phyloP scores from a whole-genome alignment of 1,139 yeast genomes.

The Kluyveromyces sp. region DNA sequence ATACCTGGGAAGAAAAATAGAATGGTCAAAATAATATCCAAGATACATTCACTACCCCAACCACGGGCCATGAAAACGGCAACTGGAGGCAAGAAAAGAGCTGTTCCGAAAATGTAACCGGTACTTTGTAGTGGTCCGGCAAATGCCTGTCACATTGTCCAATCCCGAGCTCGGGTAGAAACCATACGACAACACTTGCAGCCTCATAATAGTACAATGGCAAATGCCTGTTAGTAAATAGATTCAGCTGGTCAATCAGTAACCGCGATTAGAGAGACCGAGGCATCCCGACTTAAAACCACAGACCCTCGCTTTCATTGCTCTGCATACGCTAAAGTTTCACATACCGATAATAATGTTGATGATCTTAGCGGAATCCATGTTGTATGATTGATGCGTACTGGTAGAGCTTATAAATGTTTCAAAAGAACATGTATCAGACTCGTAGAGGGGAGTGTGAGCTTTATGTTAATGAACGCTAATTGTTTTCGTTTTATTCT shows the following conservation, averaged over 20 bases:
- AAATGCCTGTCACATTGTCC: no score
- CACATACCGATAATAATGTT: constrained; percentile 35
- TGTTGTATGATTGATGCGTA: constrained; percentile 10
- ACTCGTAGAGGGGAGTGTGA: not conserved
- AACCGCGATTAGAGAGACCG: no score
- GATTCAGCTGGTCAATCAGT: no score
- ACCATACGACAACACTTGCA: no score
- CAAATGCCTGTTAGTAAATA: no score
- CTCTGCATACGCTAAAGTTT: no score
- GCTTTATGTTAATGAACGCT: no score
- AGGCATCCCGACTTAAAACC: no score
- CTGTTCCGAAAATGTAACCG: constrained; percentile 34
- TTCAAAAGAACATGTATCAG: not conserved
- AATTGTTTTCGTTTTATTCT: constrained; percentile 12
- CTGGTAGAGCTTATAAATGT: not conserved
- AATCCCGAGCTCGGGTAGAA: no score
- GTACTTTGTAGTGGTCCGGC: no score
- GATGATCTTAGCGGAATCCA: constrained; percentile 34
- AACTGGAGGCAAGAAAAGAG: constrained; percentile 61
- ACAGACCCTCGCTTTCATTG: no score
- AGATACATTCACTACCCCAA: constrained; percentile 51
- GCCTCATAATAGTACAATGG: no score
- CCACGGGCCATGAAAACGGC: constrained; percentile 66
- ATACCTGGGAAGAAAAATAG: constrained; percentile 73
- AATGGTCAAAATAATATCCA: constrained; percentile 53